Percentiles rank a stretch among this genome's conserved stretches.
Conservation (phyloP, 768 basidiomycete species). For the Boletus pseudo-olivaceus region DNA sequence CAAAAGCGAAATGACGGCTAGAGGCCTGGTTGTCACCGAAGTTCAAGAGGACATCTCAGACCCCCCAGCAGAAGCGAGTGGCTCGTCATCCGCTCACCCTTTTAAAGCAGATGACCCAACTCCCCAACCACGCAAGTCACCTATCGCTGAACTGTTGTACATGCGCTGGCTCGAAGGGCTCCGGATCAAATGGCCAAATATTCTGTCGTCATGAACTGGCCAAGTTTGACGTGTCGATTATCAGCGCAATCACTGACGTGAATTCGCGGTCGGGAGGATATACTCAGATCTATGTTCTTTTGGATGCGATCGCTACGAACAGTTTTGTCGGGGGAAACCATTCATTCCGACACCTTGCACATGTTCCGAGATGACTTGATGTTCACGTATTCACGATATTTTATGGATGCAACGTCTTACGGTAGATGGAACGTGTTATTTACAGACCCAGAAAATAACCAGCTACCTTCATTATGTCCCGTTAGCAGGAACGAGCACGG, state of each 20-base stretch:
- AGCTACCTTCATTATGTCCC: neutral
- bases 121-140: slow-evolving; percentile 62
- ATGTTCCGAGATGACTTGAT: slow-evolving; percentile 2
- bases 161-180: slow-evolving; percentile 95
- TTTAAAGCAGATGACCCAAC: slow-evolving; percentile 38
- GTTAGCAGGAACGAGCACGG: neutral
- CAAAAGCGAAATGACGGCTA: slow-evolving; percentile 81
- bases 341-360: neutral
- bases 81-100: slow-evolving; percentile 28
- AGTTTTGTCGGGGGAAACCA: neutral
- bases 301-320: slow-evolving; percentile 1
- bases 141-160: slow-evolving; percentile 94
- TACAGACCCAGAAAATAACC: neutral
- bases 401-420: slow-evolving; percentile 1
- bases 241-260: neutral
- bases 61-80: slow-evolving; percentile 37
- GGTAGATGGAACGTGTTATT: slow-evolving; percentile 10
- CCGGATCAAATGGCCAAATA: slow-evolving; percentile 84
- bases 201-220: slow-evolving; percentile 37
- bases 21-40: slow-evolving; percentile 80
- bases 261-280: neutral
- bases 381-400: slow-evolving; percentile 13
- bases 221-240: neutral
- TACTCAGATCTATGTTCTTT: neutral
- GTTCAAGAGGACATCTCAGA: slow-evolving; percentile 68